A percentile compares a stretch with the other conserved stretches of the same genome.
Evolutionary conservation across 495 filamentous ascomycete genomes (phyloP).

Genomic region (Aspergillus wentii): DNA sequence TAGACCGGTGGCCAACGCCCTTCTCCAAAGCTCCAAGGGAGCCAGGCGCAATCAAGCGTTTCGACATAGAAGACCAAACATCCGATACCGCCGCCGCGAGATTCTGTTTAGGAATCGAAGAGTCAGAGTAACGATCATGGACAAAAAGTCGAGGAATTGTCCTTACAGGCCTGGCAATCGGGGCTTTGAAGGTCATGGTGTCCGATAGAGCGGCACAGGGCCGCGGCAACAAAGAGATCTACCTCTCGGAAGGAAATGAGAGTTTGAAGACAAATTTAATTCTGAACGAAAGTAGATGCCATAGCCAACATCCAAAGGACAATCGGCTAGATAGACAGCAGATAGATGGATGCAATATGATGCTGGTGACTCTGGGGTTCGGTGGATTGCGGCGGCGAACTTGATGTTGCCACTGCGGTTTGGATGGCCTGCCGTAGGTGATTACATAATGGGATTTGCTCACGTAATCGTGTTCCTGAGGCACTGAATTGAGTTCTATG

Average conservation of each 20-base stretch:
- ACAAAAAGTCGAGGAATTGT: neutral
- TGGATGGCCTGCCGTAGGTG: constrained; percentile 15
- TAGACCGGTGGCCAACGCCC: constrained; percentile 11
- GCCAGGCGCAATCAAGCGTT: constrained; percentile 28
- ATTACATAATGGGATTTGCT: too few relatives aligned
- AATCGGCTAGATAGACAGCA: too few relatives aligned
- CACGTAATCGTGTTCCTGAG: too few relatives aligned
- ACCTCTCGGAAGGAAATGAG: constrained; percentile 12
- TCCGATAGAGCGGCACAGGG: constrained; percentile 37
- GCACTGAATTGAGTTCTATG: too few relatives aligned
- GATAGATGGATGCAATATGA: too few relatives aligned
- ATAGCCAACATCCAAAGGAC: too few relatives aligned
- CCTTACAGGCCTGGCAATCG: constrained; percentile 36
- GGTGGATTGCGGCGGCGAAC: constrained; percentile 37
- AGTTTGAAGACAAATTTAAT: constrained; percentile 10
- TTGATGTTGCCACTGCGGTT: constrained; percentile 25
- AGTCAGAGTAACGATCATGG: constrained; percentile 10
- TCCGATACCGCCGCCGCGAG: constrained; percentile 35
- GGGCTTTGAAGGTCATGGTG: constrained; percentile 47
- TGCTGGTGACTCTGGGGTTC: too few relatives aligned
- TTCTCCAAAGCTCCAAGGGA: constrained; percentile 22
- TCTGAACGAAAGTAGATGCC: constrained; percentile 16
- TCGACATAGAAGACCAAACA: constrained; percentile 41
- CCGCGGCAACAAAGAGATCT: constrained; percentile 24
- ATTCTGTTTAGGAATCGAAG: constrained; percentile 19